Evolutionary conservation across 306 rosid species (phyloP).

Genomic region (Quercus mongolica): DNA sequence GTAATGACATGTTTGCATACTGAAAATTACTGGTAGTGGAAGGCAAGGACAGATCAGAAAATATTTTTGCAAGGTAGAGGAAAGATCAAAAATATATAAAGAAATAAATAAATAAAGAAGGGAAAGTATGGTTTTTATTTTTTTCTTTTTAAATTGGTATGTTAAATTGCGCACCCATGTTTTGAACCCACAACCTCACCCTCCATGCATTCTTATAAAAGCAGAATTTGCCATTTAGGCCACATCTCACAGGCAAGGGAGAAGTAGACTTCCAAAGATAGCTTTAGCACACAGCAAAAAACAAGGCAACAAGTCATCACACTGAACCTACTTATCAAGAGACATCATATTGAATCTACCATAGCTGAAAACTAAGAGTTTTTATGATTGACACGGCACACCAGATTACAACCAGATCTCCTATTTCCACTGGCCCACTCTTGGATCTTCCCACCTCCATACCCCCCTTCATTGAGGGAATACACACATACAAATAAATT

Average conservation of each 20-base stretch:
- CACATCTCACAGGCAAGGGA: too few species aligned
- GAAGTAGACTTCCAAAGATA: neutral
- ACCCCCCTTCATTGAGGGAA: neutral
- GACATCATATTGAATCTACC: neutral
- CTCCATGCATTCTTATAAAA: too few species aligned
- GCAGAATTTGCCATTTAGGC: too few species aligned
- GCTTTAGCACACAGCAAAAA: neutral
- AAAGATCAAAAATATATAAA: too few species aligned
- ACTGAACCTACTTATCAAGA: too few species aligned
- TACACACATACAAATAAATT: neutral
- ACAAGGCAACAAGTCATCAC: neutral
- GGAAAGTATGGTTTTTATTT: too few species aligned
- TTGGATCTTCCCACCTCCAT: neutral
- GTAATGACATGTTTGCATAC: neutral
- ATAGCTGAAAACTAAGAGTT: neutral
- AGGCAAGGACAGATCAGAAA: too few species aligned
- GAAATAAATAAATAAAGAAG: too few species aligned
- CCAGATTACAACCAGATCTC: neutral
- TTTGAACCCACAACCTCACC: too few species aligned
- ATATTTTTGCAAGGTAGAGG: too few species aligned
- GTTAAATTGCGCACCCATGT: too few species aligned
- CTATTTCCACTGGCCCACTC: neutral
- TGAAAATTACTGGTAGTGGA: neutral
- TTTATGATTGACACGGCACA: neutral
- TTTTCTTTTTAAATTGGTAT: too few species aligned